Conservation (phyloP, 805 yeast species). For the Metschnikowia gelsemii region DNA sequence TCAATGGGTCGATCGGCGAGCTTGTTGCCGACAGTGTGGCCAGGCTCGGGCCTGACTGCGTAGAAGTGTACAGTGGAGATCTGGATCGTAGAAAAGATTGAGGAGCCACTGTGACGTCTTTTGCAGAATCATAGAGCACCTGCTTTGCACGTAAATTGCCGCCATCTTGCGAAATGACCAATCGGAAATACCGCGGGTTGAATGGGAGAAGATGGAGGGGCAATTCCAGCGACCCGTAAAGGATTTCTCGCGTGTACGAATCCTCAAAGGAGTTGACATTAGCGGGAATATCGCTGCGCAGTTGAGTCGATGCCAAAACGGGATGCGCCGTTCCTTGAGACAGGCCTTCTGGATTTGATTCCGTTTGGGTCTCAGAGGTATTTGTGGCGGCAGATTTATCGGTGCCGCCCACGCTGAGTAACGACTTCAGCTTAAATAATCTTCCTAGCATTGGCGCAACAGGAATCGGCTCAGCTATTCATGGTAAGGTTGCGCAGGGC, state of each 20-base stretch:
- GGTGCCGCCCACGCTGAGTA: conserved; percentile 14
- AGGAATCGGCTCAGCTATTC: conserved; percentile 6
- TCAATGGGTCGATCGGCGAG: too few relatives aligned
- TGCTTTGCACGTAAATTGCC: conserved; percentile 47
- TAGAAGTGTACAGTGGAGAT: not conserved
- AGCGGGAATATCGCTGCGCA: not conserved
- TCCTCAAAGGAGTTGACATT: conserved; percentile 38
- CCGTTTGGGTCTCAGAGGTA: too few relatives aligned
- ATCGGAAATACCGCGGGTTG: conserved; percentile 36
- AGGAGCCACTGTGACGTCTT: conserved; percentile 19
- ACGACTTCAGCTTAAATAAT: conserved; percentile 33
- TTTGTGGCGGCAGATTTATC: not conserved
- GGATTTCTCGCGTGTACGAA: conserved; percentile 43
- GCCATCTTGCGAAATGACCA: conserved; percentile 53
- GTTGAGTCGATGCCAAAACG: not conserved
- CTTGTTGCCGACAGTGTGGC: not conserved
- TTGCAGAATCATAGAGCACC: conserved; percentile 46
- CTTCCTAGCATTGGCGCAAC: conserved; percentile 35
- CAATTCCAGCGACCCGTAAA: conserved; percentile 42
- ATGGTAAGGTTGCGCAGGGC: conserved; percentile 12
- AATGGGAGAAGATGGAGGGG: conserved; percentile 20
- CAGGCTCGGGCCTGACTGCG: not conserved
- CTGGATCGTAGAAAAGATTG: not conserved
- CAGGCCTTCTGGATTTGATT: conserved; percentile 1
- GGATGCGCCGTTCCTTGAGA: conserved; percentile 7